Base-by-base conservation (phyloP, 2,329 filamentous ascomycete genomes). In the Penicillium crustosum region DNA sequence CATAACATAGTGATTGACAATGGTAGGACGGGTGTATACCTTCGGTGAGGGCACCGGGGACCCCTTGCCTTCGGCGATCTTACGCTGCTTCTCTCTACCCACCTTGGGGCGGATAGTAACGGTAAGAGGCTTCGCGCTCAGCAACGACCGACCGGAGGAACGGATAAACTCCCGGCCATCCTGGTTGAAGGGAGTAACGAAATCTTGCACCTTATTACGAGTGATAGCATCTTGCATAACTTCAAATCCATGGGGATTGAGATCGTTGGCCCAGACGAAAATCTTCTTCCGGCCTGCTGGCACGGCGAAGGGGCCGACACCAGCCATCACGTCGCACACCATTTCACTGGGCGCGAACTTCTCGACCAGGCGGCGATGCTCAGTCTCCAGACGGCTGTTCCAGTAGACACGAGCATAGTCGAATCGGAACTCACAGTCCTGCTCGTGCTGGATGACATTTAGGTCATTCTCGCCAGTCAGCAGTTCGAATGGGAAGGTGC, bases 331-430 rank as follows among this genome's bases (percentile, higher is more conserved):
- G 75, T 99, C 94, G 78, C 89, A 94, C 1, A 97, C 90, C 4
- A 92, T 92, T 70, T 97, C 90, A 39, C 94, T 93, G 7, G 89
- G 86, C 55, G 85, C 79, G 79, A 97, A 97, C 54, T 88, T 77
- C 52, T 83, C 79, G 58, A 93, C 86, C 17, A 97, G 80, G 3
- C 94, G 83, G 63, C 88, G 86, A 76, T 99, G 94, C 76, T 99
- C 94, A 0, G 87, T 90, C 68, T 95, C 89, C 15, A 99, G 84
- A 65, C 93, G 87, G 69, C 87, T 92, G 77, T 99, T 99, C 93
- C 93, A 99, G 81, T 99, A 99, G 4, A 99, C 94, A 67, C 95
- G 95, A 61, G 89, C 86, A 75, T 96, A 99, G 79, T 99, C 90
- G 75, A 99, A 97, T 55, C 82, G 82, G 78, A 96, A 99, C n/a